Conservation (phyloP, 2,329 filamentous ascomycete genomes). For the Arthrinium puccinioides region DNA sequence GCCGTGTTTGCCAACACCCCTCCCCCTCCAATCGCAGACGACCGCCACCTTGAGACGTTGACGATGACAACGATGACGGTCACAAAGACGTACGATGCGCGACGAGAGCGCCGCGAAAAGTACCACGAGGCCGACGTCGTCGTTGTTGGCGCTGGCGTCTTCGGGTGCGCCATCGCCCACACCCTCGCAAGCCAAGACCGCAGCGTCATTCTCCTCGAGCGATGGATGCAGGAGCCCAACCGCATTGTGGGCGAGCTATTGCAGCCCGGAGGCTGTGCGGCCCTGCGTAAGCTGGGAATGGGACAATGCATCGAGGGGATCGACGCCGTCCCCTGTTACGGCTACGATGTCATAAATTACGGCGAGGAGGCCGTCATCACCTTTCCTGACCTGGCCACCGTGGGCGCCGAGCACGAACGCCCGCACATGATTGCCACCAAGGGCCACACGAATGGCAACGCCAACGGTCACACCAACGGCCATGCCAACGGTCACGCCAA, state of each 20-base stretch:
- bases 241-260: conserved; percentile 93
- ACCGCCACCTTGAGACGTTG: too few species aligned
- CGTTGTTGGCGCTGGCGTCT: conserved; percentile 83
- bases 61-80: too few species aligned
- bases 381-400: conserved; percentile 57
- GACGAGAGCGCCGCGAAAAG: conserved; percentile 39
- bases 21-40: too few species aligned
- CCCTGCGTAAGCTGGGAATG: conserved; percentile 74
- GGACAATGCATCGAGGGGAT: conserved; percentile 79
- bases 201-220: conserved; percentile 84
- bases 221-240: conserved; percentile 84
- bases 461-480: conserved; percentile 12
- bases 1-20: too few species aligned
- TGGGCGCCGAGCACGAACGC: conserved; percentile 22
- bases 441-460: conserved; percentile 3
- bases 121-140: conserved; percentile 74
- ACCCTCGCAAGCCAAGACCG: conserved; percentile 83
- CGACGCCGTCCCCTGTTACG: conserved; percentile 73
- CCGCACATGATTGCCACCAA: conserved; percentile 26
- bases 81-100: conserved; percentile 27
- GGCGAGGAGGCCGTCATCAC: conserved; percentile 65
- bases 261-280: conserved; percentile 82
- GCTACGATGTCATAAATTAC: conserved; percentile 84
- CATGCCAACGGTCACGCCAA: conserved; percentile 18
- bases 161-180: conserved; percentile 80